Conservation (phyloP, 805 yeast genomes). For the Geotrichum ghanense region DNA sequence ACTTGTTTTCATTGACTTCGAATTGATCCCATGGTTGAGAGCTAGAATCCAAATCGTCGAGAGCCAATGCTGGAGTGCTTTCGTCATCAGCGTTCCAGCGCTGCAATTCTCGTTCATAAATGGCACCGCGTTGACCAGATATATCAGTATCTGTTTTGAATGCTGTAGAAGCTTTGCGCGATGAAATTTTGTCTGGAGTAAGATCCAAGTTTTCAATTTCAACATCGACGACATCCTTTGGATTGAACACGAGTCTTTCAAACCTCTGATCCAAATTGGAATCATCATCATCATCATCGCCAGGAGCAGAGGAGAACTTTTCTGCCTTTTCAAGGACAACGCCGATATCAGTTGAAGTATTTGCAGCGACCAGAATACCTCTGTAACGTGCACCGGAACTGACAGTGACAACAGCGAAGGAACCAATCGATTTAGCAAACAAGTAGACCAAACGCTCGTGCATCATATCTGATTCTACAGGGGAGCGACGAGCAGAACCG, state of each 20-base stretch:
- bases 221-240: slow-evolving; percentile 41
- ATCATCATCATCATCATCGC: slow-evolving; percentile 26
- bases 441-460: slow-evolving; percentile 46
- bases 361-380: slow-evolving; percentile 46
- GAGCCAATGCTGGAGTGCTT: slow-evolving; percentile 17
- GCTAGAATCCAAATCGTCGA: slow-evolving; percentile 25
- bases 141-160: slow-evolving; percentile 87
- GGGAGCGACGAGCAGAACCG: neutral
- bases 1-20: slow-evolving; percentile 76
- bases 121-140: slow-evolving; percentile 32
- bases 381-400: slow-evolving; percentile 46
- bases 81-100: slow-evolving; percentile 69
- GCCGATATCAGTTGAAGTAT: slow-evolving; percentile 38
- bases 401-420: slow-evolving; percentile 44
- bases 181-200: slow-evolving; percentile 13
- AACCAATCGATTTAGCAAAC: slow-evolving; percentile 50
- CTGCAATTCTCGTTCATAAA: slow-evolving; percentile 63
- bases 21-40: slow-evolving; percentile 78
- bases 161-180: slow-evolving; percentile 10
- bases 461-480: slow-evolving; percentile 21
- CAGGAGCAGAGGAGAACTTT: slow-evolving; percentile 27
- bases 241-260: slow-evolving; percentile 34
- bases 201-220: slow-evolving; percentile 33
- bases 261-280: slow-evolving; percentile 27
- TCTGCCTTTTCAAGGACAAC: slow-evolving; percentile 45